These are phyloP conservation scores for Beverwykella pulmonaria DNA, from an alignment of 495 filamentous ascomycete genomes.

Conservation along the genomic window DNA sequence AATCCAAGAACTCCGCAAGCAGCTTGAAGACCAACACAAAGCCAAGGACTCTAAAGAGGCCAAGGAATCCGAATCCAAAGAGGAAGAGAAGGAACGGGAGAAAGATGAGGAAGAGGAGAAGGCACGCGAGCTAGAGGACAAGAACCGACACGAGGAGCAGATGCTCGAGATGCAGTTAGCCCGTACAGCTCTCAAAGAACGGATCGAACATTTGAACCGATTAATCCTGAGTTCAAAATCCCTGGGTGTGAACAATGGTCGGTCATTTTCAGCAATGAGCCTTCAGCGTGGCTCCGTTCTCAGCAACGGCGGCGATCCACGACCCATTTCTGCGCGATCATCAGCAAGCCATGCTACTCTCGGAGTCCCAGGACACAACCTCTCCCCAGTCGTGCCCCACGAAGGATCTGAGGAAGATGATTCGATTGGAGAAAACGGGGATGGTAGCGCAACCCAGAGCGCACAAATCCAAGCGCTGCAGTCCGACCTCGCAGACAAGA, in stretches of 20 bases:
- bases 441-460: slow-evolving; percentile 78
- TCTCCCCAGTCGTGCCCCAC: slow-evolving; percentile 8
- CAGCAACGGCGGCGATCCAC: slow-evolving; percentile 49
- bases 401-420: slow-evolving; percentile 62
- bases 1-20: slow-evolving; percentile 76
- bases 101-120: slow-evolving; percentile 66
- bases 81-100: slow-evolving; percentile 57
- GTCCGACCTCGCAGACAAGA: slow-evolving; percentile 92
- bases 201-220: slow-evolving; percentile 95
- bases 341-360: slow-evolving; percentile 51
- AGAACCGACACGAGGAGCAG: slow-evolving; percentile 90
- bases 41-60: slow-evolving; percentile 64
- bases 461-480: slow-evolving; percentile 86
- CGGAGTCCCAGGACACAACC: slow-evolving; percentile 30
- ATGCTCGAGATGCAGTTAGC: slow-evolving; percentile 98
- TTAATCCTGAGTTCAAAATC: slow-evolving; percentile 95
- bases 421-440: slow-evolving; percentile 74
- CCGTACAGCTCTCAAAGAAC: slow-evolving; percentile 91
- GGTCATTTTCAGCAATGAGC: slow-evolving; percentile 71
- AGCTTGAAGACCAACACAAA: slow-evolving; percentile 78
- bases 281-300: slow-evolving; percentile 66
- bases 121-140: slow-evolving; percentile 72
- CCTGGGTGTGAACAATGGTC: slow-evolving; percentile 81
- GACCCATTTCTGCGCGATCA: slow-evolving; percentile 64
- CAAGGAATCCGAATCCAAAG: slow-evolving; percentile 62